Base-by-base conservation (phyloP, 2,329 filamentous ascomycete genomes). In the Thermothelomyces thermophilus region DNA sequence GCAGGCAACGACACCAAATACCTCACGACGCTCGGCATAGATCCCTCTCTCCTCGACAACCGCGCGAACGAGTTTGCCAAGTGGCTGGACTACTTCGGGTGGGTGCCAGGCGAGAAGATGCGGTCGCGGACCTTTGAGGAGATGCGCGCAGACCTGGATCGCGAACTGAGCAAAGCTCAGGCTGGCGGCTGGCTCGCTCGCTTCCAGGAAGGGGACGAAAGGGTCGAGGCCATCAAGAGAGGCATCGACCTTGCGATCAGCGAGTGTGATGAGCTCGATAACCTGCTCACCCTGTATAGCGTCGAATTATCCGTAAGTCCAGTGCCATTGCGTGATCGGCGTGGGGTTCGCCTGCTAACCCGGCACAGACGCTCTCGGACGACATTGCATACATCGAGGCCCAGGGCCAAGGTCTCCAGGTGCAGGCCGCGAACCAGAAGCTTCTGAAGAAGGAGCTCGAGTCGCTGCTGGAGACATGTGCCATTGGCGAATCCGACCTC, bases 351-450 rank as follows among this genome's bases (percentile, higher is more conserved):
- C 14, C 19, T 43, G 37, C 64, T 68, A 53, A 68, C 51, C n/a
- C 9, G n/a, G 4, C 20, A 11, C 62, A 94, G 86, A 97, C 90
- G 42, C 76, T 98, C 26, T 90, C 90, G 50, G 91, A 97, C 43
- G 93, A 98, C 61, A 94, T 98, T 60, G 84, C 90, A 3, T 97
- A 94, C 64, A 97, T 98, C 57, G 93, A 98, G 70, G 90, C 93
- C 2, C 93, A 98, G 68, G 90, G 89, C 6, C 91, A 98, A 69
- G 93, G 93, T 73, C 73, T 98, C 41, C 93, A 98, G 63, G 91
- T 98, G 6, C 93, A 97, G 68, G 91, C 91, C 17, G 89, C 93
- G 35, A 98, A 98, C 61, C 93, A 98, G 66, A 95, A 95, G 66
- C 77, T 95, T 24, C 77, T 98, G 41, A 89, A 91, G 66, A 87